phyloP scores from a whole-genome alignment of 2,329 filamentous ascomycete species.

The Paecilomyces dactylethromorphus region DNA sequence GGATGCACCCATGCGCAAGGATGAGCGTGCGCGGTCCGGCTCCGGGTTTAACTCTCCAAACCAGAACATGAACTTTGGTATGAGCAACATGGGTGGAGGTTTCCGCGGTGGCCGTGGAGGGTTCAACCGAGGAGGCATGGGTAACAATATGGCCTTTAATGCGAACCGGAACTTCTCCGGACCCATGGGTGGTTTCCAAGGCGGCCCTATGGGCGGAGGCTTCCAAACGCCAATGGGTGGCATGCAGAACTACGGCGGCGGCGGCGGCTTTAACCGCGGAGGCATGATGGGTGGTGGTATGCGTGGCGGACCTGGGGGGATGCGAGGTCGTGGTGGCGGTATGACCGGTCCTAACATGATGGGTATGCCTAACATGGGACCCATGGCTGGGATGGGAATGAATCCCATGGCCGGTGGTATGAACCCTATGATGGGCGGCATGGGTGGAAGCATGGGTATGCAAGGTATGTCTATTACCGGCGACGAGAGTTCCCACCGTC shows the following conservation, averaged over 20 bases:
- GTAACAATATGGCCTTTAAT: conserved; percentile 46
- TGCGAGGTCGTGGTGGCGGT: conserved; percentile 52
- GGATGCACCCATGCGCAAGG: conserved; percentile 69
- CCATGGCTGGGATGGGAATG: conserved; percentile 49
- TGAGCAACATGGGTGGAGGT: conserved; percentile 42
- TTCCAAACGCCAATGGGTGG: conserved; percentile 46
- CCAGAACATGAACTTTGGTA: conserved; percentile 34
- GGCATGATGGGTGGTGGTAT: conserved; percentile 47
- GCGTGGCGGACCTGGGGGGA: conserved; percentile 50
- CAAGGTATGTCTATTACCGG: conserved; percentile 34
- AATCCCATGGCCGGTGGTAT: conserved; percentile 49
- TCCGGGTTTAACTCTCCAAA: conserved; percentile 38
- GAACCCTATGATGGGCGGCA: conserved; percentile 52
- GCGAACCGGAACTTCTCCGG: conserved; percentile 44
- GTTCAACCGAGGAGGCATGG: conserved; percentile 40
- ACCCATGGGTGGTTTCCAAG: conserved; percentile 42
- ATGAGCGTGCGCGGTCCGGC: conserved; percentile 46
- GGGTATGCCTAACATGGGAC: conserved; percentile 47
- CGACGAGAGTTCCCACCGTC: conserved; percentile 14
- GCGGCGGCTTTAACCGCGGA: conserved; percentile 43
- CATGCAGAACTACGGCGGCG: conserved; percentile 44
- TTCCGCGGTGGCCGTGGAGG: conserved; percentile 48
- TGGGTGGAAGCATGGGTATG: conserved; percentile 43
- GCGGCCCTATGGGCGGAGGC: conserved; percentile 41
- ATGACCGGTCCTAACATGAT: conserved; percentile 51